A percentile compares a stretch with the other conserved stretches of the same genome.
Conservation (phyloP, 805 yeast species). For the Maudiozyma barnettii region DNA sequence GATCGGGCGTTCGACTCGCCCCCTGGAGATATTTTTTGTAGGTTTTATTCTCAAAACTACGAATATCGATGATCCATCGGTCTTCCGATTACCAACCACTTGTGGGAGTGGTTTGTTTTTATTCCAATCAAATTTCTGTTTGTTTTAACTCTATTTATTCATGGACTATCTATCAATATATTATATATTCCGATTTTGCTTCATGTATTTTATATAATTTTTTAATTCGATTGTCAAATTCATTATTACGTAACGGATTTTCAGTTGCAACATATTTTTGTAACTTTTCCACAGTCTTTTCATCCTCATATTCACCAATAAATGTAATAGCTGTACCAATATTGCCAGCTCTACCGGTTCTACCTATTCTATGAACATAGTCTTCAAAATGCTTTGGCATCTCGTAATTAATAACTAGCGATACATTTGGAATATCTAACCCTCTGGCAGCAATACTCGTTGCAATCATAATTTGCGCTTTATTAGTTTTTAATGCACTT, state of each 20-base stretch:
- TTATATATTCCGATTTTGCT: background rate
- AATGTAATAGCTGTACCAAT: conserved; percentile 70
- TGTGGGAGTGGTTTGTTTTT: too few species aligned
- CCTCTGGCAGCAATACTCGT: conserved; percentile 97
- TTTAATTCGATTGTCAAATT: conserved; percentile 10
- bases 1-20: conserved; percentile 44
- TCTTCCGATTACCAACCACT: too few species aligned
- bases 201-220: conserved; percentile 11
- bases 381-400: conserved; percentile 72
- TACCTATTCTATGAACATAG: conserved; percentile 86
- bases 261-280: conserved; percentile 31
- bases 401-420: conserved; percentile 78
- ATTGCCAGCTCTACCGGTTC: conserved; percentile 94
- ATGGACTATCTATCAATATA: background rate
- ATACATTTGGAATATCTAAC: conserved; percentile 79
- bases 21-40: conserved; percentile 34
- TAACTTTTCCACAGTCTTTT: conserved; percentile 38
- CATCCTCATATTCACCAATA: conserved; percentile 46
- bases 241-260: conserved; percentile 13
- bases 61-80: too few species aligned
- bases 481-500: conserved; percentile 44
- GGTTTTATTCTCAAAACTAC: too few species aligned
- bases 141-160: too few species aligned
- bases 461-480: conserved; percentile 62
- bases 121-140: too few species aligned